A percentile compares a stretch with the other conserved stretches of the same genome.
Evolutionary conservation across 805 yeast species (phyloP).

Genomic region (Metschnikowia henanensis): DNA sequence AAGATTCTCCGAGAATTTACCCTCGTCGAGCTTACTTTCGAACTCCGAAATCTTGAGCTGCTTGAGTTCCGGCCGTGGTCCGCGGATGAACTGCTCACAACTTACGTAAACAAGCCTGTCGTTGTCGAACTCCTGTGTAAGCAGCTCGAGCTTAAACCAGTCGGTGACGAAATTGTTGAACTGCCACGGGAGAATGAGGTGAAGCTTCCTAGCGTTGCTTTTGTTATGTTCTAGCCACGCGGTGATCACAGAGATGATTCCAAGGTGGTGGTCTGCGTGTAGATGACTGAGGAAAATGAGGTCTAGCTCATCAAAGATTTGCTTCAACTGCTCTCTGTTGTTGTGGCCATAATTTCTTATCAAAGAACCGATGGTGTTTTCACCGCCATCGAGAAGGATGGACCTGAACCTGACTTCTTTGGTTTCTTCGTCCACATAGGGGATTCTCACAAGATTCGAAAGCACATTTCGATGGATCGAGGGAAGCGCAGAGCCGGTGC

Average conservation of each 20-base stretch:
- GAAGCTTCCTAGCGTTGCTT: constrained; percentile 39
- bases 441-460: constrained; percentile 74
- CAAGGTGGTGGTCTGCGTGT: constrained; percentile 97
- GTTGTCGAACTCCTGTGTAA: constrained; percentile 30
- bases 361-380: constrained; percentile 78
- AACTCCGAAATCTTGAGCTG: constrained; percentile 30
- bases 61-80: constrained; percentile 29
- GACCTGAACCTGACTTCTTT: constrained; percentile 37
- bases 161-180: constrained; percentile 66
- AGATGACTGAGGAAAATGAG: constrained; percentile 79
- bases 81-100: constrained; percentile 54
- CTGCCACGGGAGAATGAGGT: constrained; percentile 74
- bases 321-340: constrained; percentile 32
- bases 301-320: constrained; percentile 58
- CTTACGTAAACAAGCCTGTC: constrained; percentile 51
- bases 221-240: constrained; percentile 59
- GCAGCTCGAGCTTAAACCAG: constrained; percentile 55
- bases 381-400: constrained; percentile 90
- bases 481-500: constrained; percentile 94
- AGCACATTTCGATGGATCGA: constrained; percentile 82
- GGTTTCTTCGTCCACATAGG: constrained; percentile 32
- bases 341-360: constrained; percentile 57
- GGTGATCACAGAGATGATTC: constrained; percentile 65
- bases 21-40: constrained; percentile 31
- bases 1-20: constrained; percentile 5